phyloP scores from a whole-genome alignment of 2,329 filamentous ascomycete species.

The Pyricularia pennisetigena region DNA sequence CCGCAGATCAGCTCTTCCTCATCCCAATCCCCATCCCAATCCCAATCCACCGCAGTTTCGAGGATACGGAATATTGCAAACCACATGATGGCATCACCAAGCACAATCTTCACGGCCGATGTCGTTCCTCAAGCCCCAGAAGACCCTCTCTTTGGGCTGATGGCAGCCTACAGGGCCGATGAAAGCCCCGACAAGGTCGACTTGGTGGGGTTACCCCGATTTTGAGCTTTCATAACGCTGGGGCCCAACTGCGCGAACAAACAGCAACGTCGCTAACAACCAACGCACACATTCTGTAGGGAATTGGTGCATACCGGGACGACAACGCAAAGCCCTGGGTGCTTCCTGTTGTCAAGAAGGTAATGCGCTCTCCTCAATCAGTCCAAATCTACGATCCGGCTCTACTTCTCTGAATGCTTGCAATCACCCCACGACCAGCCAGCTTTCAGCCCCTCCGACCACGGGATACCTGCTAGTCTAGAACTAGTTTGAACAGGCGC shows the following conservation, averaged over 20 bases:
- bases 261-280: slow-evolving; percentile 8
- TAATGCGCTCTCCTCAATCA: slow-evolving; percentile 27
- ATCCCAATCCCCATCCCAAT: slow-evolving; percentile 20
- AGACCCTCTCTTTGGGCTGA: slow-evolving; percentile 89
- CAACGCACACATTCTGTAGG: slow-evolving; percentile 24
- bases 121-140: slow-evolving; percentile 84
- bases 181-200: slow-evolving; percentile 75
- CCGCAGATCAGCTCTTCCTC: slow-evolving; percentile 5
- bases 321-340: slow-evolving; percentile 97
- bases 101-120: slow-evolving; percentile 65
- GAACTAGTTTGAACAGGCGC: background rate
- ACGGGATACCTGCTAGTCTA: background rate
- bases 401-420: background rate
- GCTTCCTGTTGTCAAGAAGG: slow-evolving; percentile 92
- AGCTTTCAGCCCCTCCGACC: background rate
- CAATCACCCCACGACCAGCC: background rate
- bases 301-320: slow-evolving; percentile 88
- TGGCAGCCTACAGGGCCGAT: slow-evolving; percentile 80
- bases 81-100: slow-evolving; percentile 57
- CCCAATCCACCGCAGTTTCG: slow-evolving; percentile 35
- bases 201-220: slow-evolving; percentile 49
- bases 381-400: too few relatives aligned
- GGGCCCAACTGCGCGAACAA: background rate
- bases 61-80: slow-evolving; percentile 52
- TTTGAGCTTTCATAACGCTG: slow-evolving; percentile 3